These are phyloP conservation scores for Trichosporon sp. DNA, from an alignment of 1,284 basidiomycete genomes.

Conservation along the genomic window DNA sequence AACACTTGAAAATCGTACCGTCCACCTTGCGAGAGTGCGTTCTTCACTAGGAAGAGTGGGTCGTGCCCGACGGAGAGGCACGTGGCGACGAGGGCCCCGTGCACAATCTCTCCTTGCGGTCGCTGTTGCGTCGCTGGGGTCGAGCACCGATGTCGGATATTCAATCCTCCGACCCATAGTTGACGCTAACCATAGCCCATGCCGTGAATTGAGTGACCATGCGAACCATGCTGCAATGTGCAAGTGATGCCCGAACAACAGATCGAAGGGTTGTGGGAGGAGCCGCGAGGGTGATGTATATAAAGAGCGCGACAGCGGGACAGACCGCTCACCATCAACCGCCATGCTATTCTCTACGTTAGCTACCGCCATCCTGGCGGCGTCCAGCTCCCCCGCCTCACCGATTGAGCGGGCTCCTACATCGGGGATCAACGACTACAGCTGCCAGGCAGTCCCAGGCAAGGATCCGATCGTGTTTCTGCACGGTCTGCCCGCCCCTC, in stretches of 20 bases:
- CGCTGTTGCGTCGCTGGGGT: too few species aligned
- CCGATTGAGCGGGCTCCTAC: background rate
- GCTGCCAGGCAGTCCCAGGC: conserved; percentile 7
- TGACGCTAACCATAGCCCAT: background rate
- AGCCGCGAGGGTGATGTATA: too few species aligned
- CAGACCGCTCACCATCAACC: background rate
- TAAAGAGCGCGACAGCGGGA: too few species aligned
- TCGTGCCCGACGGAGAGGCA: too few species aligned
- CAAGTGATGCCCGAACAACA: background rate
- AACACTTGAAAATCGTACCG: too few species aligned
- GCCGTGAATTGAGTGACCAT: background rate
- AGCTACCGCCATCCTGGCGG: background rate
- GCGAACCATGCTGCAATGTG: too few species aligned
- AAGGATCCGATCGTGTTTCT: conserved; percentile 12
- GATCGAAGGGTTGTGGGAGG: background rate
- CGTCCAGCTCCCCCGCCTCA: too few species aligned
- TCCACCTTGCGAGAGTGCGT: too few species aligned
- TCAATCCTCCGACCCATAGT: background rate
- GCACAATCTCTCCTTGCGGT: too few species aligned
- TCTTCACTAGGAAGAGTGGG: too few species aligned
- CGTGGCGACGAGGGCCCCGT: too few species aligned
- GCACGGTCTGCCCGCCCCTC: conserved; percentile 11
- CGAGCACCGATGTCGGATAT: too few species aligned
- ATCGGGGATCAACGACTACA: conserved; percentile 11
- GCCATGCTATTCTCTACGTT: background rate